Evolutionary conservation across 768 basidiomycete species (phyloP), one percentile per base, ranked within the genome.

Genomic region (Cystofilobasidium capitatum): DNA sequence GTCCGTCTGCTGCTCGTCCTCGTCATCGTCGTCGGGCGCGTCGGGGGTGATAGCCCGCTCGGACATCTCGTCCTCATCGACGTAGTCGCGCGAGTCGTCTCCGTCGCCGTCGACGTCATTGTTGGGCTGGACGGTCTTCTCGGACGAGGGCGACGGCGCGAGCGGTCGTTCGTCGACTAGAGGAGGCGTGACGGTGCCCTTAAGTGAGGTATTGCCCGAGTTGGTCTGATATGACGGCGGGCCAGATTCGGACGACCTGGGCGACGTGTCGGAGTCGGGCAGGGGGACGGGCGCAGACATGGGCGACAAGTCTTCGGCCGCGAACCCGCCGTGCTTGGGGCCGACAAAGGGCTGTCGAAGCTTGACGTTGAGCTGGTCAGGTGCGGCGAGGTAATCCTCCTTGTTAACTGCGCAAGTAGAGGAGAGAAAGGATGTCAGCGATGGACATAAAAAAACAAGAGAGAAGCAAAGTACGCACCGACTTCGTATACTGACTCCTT

Each of bases 331-430:
- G 40, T 66, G 57, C 26, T 42, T 29, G 6, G 65, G 58, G 44
- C 57, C 65, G 24, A 44, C 57, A 36, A 47, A 66, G 3, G 65
- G 58, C 45, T 60, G 29, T 4, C 64, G 64, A 31, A 65, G 33
- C 40, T 58, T 42, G 42, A 58, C 64, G 8, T 29, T 8, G 2
- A 55, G 51, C 31, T 26, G 14, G 6, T 10, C 51, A 6, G 51
- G 51, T 16, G 51, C 5, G 29, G 29, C 2, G 29, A 31, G 29
- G 3, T 33, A 8, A 3, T 29, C 51, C n/a, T n/a, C 44, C 44
- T 45, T n/a, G 44, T 5, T 6, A n/a, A 45, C 44, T 45, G 6
- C 6, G 17, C 17, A 16, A 7, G 17, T 8, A 4, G 44, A 16
- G 44, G 44, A n/a, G n/a, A n/a, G n/a, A n/a, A n/a, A n/a, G n/a